phyloP scores from a whole-genome alignment of 2,329 filamentous ascomycete genomes.

The Mariannaea elegans region DNA sequence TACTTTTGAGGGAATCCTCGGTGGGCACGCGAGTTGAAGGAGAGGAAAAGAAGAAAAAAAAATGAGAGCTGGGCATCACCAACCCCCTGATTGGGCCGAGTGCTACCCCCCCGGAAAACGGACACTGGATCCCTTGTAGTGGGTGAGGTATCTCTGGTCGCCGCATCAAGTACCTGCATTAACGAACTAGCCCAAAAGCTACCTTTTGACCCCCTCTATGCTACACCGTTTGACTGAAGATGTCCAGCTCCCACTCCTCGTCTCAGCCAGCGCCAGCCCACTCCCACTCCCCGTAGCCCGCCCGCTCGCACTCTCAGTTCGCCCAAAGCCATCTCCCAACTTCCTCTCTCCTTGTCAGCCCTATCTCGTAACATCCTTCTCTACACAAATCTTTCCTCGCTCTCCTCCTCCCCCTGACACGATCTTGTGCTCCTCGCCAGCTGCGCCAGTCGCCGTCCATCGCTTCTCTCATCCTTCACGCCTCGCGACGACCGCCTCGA shows the following conservation, averaged over 20 bases:
- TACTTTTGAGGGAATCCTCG: background rate
- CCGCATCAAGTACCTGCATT: slow-evolving; percentile 1
- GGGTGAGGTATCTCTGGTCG: slow-evolving; percentile 7
- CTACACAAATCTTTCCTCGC: slow-evolving; percentile 30
- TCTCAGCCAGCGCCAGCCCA: slow-evolving; percentile 4
- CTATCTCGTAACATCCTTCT: slow-evolving; percentile 35
- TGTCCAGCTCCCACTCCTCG: slow-evolving; percentile 11
- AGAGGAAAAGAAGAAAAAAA: background rate
- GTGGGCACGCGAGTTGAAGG: slow-evolving; percentile 24
- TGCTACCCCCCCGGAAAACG: slow-evolving; percentile 14
- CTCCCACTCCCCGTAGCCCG: slow-evolving; percentile 11
- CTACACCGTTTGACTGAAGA: slow-evolving; percentile 4
- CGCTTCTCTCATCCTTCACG: slow-evolving; percentile 14
- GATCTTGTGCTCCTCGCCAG: slow-evolving; percentile 14
- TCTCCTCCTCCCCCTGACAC: slow-evolving; percentile 9
- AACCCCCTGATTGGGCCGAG: slow-evolving; percentile 26
- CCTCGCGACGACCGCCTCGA: slow-evolving; percentile 22
- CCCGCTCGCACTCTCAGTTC: slow-evolving; percentile 16
- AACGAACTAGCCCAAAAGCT: background rate
- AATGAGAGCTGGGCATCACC: slow-evolving; percentile 21
- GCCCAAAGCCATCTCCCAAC: slow-evolving; percentile 23
- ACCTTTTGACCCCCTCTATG: slow-evolving; percentile 15
- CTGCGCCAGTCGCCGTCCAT: slow-evolving; percentile 24
- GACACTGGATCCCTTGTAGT: slow-evolving; percentile 2
- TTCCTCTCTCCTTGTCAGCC: slow-evolving; percentile 39